Evolutionary conservation across 768 basidiomycete genomes (phyloP), one percentile per base, ranked within the genome.

Genomic region (Kwoniella dejecticola): DNA sequence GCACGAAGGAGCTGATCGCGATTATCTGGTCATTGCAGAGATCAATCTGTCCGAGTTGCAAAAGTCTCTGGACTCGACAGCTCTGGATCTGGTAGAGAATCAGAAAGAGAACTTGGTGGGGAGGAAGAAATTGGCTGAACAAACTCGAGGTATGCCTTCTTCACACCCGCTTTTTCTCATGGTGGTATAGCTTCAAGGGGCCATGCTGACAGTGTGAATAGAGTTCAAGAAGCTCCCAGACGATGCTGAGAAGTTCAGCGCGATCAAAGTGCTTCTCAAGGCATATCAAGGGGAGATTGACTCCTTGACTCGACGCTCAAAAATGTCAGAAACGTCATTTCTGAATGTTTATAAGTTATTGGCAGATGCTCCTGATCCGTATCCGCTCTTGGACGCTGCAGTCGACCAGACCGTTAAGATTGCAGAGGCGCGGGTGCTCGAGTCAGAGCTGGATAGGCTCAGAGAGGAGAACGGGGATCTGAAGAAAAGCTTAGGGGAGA

Each of bases 261-360:
- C 87, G 12, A 90, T 95, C 85, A 98, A 96, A 80, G 86, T 86
- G 11, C 82, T 99, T 21, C 83, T 99, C 55, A 97, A 95, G 82
- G 93, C 92, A 0, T 97, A 97, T 82, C 95, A 98, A 80, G 85
- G 87, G 2, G 96, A 98, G 81, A 97, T 99, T 59, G 96, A 99
- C 82, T 88, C 82, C 74, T 86, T 99, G 66, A 98, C 95, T 0
- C 89, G 90, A 68, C 88, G 96, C 8, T 90, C 88, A 38, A 97
- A 97, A 76, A 80, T 85, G 23, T 89, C 93, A 10, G 96, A 99
- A 82, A 94, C 89, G 71, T 90, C 93, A 0, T 98, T 99, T 80
- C 82, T 98, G n/a, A 91, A 87, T 70, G 88, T 94, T 19, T 98
- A 98, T 83, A 98, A 98, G 77, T 86, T 95, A 21, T 80, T 99